Evolutionary conservation across 495 filamentous ascomycete genomes (phyloP).

Genomic region (Tuber brumale): DNA sequence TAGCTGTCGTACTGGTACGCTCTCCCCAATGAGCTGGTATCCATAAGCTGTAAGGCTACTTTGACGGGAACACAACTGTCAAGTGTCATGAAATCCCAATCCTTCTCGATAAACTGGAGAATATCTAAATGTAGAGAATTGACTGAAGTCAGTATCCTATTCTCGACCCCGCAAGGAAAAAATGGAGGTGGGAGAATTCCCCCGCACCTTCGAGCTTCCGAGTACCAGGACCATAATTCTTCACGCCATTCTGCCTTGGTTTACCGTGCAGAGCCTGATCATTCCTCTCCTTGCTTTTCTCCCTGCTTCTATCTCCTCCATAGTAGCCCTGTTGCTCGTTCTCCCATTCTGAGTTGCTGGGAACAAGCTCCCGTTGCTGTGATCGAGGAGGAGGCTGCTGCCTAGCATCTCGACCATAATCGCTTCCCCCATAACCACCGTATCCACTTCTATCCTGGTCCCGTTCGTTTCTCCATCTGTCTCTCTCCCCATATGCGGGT

Average conservation of each 20-base stretch:
- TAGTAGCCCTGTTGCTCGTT: slow-evolving; percentile 15
- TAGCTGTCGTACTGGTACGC: slow-evolving; percentile 81
- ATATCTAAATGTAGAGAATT: slow-evolving; percentile 46
- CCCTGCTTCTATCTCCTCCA: slow-evolving; percentile 15
- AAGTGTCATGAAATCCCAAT: slow-evolving; percentile 87
- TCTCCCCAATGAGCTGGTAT: slow-evolving; percentile 84
- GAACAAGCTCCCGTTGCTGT: slow-evolving; percentile 29
- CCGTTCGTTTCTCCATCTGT: slow-evolving; percentile 26
- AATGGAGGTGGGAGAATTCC: slow-evolving; percentile 7
- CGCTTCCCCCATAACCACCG: slow-evolving; percentile 24
- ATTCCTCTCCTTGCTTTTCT: slow-evolving; percentile 29
- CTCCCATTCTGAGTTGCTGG: slow-evolving; percentile 15
- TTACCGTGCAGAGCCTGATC: slow-evolving; percentile 19
- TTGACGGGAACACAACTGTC: slow-evolving; percentile 86
- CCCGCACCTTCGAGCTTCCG: slow-evolving; percentile 40
- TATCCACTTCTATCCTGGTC: slow-evolving; percentile 26
- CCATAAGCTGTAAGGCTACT: slow-evolving; percentile 84
- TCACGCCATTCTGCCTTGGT: slow-evolving; percentile 29
- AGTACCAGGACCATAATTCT: slow-evolving; percentile 35
- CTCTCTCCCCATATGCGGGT: slow-evolving; percentile 24
- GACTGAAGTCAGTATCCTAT: slow-evolving; percentile 20
- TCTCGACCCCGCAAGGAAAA: slow-evolving; percentile 7
- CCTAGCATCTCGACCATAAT: slow-evolving; percentile 32
- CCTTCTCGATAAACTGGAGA: slow-evolving; percentile 65
- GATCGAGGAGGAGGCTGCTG: slow-evolving; percentile 22